Evolutionary conservation across 1,284 basidiomycete species (phyloP), one percentile per base, ranked within the genome.

Genomic region (Ceratobasidium sp.): DNA sequence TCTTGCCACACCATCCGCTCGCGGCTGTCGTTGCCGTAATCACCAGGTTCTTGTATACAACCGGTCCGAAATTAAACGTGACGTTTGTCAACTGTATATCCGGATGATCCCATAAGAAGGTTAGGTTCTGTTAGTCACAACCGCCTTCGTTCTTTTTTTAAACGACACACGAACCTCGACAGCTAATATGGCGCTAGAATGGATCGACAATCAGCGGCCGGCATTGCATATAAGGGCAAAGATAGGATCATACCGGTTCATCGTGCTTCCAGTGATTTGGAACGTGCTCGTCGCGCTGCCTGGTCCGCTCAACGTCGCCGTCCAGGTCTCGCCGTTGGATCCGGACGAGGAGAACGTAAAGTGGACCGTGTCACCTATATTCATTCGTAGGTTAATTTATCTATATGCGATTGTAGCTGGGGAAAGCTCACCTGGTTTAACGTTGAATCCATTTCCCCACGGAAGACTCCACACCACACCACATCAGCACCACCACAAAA

Each of bases 381-480:
- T n/a, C n/a, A n/a, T n/a, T n/a, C n/a, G n/a, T n/a, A n/a, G n/a
- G n/a, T n/a, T n/a, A n/a, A n/a, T n/a, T n/a, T n/a, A n/a, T n/a
- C n/a, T n/a, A n/a, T n/a, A n/a, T n/a, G n/a, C n/a, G n/a, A n/a
- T n/a, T n/a, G n/a, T n/a, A n/a, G n/a, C n/a, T n/a, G n/a, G n/a
- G n/a, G n/a, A n/a, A n/a, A n/a, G n/a, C 67, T 38, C 0, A 56
- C 67, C 67, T 56, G 67, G 67, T 40, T 48, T 54, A n/a, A 83
- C 84, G 68, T 82, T 83, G 79, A 84, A 83, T 6, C 83, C 83
- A 65, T 81, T 82, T 1, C 84, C 84, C 83, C 82, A 83, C 12
- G 83, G 80, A 38, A 84, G 78, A 17, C 81, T 82, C 46, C 15
- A 81, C 44, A 23, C 23, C 15, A 57, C n/a, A 57, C 33, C 33